Evolutionary conservation across 2,329 filamentous ascomycete species (phyloP).

Genomic region (Alternaria ethzedia): DNA sequence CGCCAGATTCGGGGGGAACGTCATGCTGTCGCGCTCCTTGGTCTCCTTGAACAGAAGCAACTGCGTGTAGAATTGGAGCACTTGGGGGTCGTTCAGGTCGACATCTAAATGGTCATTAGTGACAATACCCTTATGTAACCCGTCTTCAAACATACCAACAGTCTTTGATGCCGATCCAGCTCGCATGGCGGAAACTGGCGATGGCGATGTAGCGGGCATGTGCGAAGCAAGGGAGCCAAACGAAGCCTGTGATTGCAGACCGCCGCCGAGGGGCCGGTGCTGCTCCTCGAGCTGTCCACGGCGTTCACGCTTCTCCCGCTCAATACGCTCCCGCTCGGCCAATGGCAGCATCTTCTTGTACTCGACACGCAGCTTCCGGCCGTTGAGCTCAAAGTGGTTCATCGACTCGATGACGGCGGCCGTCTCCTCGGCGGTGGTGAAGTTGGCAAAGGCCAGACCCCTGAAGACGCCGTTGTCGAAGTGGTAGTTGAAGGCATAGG

Average conservation of each 20-base stretch:
- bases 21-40: conserved; percentile 74
- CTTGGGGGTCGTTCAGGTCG: conserved; percentile 89
- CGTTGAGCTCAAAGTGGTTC: conserved; percentile 95
- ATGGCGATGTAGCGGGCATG: conserved; percentile 68
- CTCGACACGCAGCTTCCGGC: conserved; percentile 91
- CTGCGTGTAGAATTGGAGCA: conserved; percentile 87
- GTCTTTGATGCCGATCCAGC: conserved; percentile 51
- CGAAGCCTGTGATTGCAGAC: conserved; percentile 83
- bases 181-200: conserved; percentile 67
- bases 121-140: neutral
- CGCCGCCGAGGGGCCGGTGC: conserved; percentile 74
- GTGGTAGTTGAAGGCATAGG: conserved; percentile 99
- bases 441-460: conserved; percentile 96
- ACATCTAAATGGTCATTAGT: conserved; percentile 63
- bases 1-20: conserved; percentile 81
- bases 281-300: conserved; percentile 97
- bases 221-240: conserved; percentile 77
- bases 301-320: conserved; percentile 94
- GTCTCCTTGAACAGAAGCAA: conserved; percentile 88
- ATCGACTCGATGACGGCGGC: conserved; percentile 89
- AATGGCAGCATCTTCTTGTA: conserved; percentile 99
- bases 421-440: conserved; percentile 93
- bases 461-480: conserved; percentile 98
- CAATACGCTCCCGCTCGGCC: conserved; percentile 92
- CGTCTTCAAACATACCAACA: conserved; percentile 45